Evolutionary conservation across 768 basidiomycete genomes (phyloP).

Genomic region (Zangia roseola): DNA sequence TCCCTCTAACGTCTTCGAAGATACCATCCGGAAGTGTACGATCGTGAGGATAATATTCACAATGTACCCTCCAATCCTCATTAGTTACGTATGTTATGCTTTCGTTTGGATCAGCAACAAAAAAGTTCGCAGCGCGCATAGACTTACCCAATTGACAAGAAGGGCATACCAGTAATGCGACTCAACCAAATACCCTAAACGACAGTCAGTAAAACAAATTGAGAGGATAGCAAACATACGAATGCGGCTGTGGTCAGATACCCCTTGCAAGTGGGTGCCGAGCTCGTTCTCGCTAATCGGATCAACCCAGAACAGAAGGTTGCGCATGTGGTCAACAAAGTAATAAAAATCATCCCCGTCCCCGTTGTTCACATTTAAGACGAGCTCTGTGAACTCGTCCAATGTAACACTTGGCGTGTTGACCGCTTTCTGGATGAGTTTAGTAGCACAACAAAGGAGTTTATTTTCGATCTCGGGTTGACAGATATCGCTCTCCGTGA

Average conservation of each 20-base stretch:
- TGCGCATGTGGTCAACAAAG: too few species aligned
- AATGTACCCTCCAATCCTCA: conserved; percentile 11
- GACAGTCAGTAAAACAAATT: not conserved
- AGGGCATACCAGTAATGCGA: conserved; percentile 12
- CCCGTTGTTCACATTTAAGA: too few species aligned
- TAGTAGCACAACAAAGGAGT: too few species aligned
- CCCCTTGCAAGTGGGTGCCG: too few species aligned
- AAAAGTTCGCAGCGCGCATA: not conserved
- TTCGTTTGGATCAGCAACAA: not conserved
- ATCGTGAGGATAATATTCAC: conserved; percentile 14
- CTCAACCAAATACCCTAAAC: not conserved
- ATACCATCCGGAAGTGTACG: conserved; percentile 1
- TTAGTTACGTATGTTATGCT: conserved; percentile 6
- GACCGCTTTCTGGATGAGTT: too few species aligned
- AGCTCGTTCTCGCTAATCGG: too few species aligned
- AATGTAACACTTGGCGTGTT: too few species aligned
- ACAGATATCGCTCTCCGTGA: conserved; percentile 12
- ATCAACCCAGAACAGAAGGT: too few species aligned
- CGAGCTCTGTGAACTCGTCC: too few species aligned
- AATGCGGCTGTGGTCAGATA: not conserved
- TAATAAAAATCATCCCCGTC: too few species aligned
- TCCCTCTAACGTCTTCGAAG: conserved; percentile 12
- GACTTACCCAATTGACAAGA: not conserved
- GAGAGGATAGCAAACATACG: not conserved
- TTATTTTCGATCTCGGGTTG: too few species aligned